phyloP scores from a whole-genome alignment of 2,329 filamentous ascomycete species.

The Botrytis fragariae region DNA sequence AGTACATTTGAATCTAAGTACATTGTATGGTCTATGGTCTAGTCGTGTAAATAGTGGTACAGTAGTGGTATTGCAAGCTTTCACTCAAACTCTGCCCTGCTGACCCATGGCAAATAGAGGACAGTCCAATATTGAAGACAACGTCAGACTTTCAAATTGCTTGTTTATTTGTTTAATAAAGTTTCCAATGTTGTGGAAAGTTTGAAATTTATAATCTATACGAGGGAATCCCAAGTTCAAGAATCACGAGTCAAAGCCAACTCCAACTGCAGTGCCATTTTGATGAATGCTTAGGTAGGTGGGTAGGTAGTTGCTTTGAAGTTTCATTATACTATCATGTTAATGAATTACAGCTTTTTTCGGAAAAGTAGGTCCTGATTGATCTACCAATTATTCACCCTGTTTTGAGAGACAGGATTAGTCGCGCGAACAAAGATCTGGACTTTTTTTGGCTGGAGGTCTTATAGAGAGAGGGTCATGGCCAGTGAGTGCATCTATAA shows the following conservation, averaged over 20 bases:
- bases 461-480: neutral
- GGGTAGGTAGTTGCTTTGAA: neutral
- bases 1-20: neutral
- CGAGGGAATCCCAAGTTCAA: neutral
- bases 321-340: neutral
- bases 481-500: constrained; percentile 8
- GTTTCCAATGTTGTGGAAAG: neutral
- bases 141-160: neutral
- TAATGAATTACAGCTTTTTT: neutral
- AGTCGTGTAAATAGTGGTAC: neutral
- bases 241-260: neutral
- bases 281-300: too few species aligned
- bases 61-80: constrained; percentile 2
- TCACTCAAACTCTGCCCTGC: constrained; percentile 8
- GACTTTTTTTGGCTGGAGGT: neutral
- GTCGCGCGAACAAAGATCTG: constrained; percentile 4
- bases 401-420: neutral
- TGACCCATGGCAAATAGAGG: constrained; percentile 6
- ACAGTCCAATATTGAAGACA: neutral
- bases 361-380: neutral
- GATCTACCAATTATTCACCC: constrained; percentile 9
- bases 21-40: neutral
- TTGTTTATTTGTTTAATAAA: neutral
- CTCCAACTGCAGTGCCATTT: too few species aligned
- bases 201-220: neutral